Percentiles rank a stretch among this genome's conserved stretches.
These are phyloP conservation scores for Suillus subluteus DNA, from an alignment of 768 basidiomycete genomes.

Conservation along the genomic window DNA sequence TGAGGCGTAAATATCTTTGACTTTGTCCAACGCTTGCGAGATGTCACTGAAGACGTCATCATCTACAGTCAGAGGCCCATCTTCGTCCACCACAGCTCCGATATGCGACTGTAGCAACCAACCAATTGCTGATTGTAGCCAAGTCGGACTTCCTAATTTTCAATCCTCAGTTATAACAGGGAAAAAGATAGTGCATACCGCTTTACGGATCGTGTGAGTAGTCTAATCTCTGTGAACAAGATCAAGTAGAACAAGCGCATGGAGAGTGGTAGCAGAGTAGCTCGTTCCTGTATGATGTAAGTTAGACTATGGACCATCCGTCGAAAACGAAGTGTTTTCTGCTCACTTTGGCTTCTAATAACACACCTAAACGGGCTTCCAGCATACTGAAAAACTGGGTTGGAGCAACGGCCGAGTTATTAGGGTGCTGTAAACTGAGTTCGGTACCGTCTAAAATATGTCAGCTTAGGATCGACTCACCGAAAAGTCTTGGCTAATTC, in stretches of 20 bases:
- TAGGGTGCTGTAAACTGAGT: constrained; percentile 1
- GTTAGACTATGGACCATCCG: constrained; percentile 2
- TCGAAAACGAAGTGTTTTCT: background rate
- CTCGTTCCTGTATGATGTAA: constrained; percentile 51
- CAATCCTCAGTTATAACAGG: constrained; percentile 8
- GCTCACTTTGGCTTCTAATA: constrained; percentile 61
- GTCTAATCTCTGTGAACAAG: constrained; percentile 65
- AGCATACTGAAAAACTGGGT: constrained; percentile 51
- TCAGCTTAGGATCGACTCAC: constrained; percentile 28
- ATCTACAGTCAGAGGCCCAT: constrained; percentile 32
- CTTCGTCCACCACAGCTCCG: constrained; percentile 27
- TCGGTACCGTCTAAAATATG: background rate
- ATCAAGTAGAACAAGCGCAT: constrained; percentile 63
- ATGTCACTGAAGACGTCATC: constrained; percentile 50
- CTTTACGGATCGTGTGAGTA: constrained; percentile 65
- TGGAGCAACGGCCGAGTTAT: background rate
- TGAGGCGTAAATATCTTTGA: constrained; percentile 55
- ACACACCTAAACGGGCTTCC: constrained; percentile 56
- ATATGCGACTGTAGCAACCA: constrained; percentile 34
- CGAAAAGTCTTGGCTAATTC: constrained; percentile 43
- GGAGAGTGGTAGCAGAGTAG: constrained; percentile 50
- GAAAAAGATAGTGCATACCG: constrained; percentile 43
- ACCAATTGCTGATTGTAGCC: constrained; percentile 29
- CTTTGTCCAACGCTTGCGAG: constrained; percentile 41
- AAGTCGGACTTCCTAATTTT: constrained; percentile 39